Evolutionary conservation across 2,329 filamentous ascomycete genomes (phyloP).

Genomic region (Fusarium sp.): DNA sequence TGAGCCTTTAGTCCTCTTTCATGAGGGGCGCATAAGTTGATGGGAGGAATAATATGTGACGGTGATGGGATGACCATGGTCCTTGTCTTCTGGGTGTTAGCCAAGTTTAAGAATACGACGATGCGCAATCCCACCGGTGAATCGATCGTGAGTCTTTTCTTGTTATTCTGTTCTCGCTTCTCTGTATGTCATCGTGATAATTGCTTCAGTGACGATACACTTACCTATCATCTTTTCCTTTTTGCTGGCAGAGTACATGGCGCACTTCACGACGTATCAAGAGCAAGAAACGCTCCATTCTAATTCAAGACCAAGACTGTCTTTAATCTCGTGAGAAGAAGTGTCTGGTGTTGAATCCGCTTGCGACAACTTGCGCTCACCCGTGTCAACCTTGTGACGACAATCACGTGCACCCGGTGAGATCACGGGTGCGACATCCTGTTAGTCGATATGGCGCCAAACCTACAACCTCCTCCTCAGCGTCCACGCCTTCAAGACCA

Average conservation of each 20-base stretch:
- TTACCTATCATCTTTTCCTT: background rate
- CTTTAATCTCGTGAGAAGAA: slow-evolving; percentile 11
- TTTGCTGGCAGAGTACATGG: slow-evolving; percentile 32
- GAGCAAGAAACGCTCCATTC: slow-evolving; percentile 18
- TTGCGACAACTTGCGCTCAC: slow-evolving; percentile 1
- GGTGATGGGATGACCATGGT: background rate
- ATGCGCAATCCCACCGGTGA: slow-evolving; percentile 9
- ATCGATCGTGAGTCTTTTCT: slow-evolving; percentile 4
- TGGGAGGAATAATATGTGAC: slow-evolving; percentile 23
- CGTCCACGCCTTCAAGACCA: slow-evolving; percentile 56
- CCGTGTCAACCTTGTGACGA: slow-evolving; percentile 39
- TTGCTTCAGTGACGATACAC: background rate
- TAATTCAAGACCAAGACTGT: slow-evolving; percentile 3
- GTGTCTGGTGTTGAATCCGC: slow-evolving; percentile 9
- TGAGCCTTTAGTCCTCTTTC: slow-evolving; percentile 35
- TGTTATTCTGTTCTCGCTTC: background rate
- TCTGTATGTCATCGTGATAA: background rate
- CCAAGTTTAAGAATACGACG: slow-evolving; percentile 36
- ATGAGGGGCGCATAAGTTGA: slow-evolving; percentile 28
- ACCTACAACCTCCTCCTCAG: slow-evolving; percentile 42
- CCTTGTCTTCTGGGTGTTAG: slow-evolving; percentile 6
- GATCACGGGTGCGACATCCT: slow-evolving; percentile 35
- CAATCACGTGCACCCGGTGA: slow-evolving; percentile 43
- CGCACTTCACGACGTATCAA: slow-evolving; percentile 5
- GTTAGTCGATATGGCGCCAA: slow-evolving; percentile 36